Base-by-base conservation (phyloP, 2,329 filamentous ascomycete species). In the Paecilomyces niveus region DNA sequence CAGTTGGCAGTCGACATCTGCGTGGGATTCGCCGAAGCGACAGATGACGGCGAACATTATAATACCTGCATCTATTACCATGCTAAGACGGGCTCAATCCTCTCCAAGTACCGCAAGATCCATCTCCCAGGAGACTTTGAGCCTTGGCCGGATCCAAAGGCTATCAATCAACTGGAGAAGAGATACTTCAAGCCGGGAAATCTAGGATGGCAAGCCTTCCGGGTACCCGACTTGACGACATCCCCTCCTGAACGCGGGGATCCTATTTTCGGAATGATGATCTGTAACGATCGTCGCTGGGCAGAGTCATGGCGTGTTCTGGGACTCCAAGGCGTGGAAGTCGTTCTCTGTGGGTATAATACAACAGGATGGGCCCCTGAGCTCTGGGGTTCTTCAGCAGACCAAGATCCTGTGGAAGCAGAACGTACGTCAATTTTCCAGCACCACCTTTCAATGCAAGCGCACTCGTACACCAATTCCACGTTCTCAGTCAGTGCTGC, bases 211-310 rank as follows among this genome's bases (percentile, higher is more conserved):
- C 68, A 76, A 57, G 81, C 81, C 1, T 84, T 84, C 59, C 74
- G 82, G 24, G 79, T 75, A 0, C 79, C 81, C 0, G 76, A 73
- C 0, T 71, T 84, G 8, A 64, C 83, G 0, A 70, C 66, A 1
- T 63, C 63, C 3, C 49, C 29, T 3, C 59, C 61, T 13, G 70
- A 72, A 8, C 74, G 73, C 57, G 78, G 79, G 1, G 81, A 84
- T 64, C 77, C 81, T 2, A 81, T 84, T 52, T 54, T 83, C 31
- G 72, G 81, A 8, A 82, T 83, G 80, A 72, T 83, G 65, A 82
- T 83, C 57, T 83, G 81, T 69, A 84, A 83, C 62, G 81, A 83
- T 66, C 69, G 80, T 3, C 72, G 81, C 7, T 83, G 81, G 81
- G 73, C 78, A 1, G 81, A 83, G 63, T 77, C 75, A 0, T 84